Conservation (phyloP, 2,329 filamentous ascomycete species). For the Paecilomyces niveus region DNA sequence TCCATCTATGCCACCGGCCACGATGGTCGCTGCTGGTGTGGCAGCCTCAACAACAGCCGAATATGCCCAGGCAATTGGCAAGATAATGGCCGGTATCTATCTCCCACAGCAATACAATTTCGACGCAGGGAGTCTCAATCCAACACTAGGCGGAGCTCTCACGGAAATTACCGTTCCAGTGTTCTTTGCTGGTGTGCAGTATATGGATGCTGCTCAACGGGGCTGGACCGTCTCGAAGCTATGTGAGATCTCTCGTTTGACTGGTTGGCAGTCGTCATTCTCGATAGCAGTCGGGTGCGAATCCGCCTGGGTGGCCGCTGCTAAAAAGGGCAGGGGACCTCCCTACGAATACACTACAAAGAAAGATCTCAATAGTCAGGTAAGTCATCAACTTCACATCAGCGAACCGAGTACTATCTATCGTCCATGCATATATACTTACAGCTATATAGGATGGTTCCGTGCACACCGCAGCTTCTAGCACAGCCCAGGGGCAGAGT, state of each 20-base stretch:
- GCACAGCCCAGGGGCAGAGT: neutral
- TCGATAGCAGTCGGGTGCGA: slow-evolving; percentile 82
- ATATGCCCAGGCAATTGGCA: slow-evolving; percentile 68
- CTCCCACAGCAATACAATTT: slow-evolving; percentile 33
- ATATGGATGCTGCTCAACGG: slow-evolving; percentile 63
- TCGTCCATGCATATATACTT: neutral
- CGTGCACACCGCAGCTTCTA: neutral
- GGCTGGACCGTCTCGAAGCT: slow-evolving; percentile 70
- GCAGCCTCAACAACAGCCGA: slow-evolving; percentile 64
- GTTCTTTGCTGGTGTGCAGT: slow-evolving; percentile 83
- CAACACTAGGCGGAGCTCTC: slow-evolving; percentile 69
- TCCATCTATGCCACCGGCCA: slow-evolving; percentile 83
- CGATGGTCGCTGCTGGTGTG: slow-evolving; percentile 77
- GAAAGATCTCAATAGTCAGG: slow-evolving; percentile 12
- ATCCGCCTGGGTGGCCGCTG: slow-evolving; percentile 71
- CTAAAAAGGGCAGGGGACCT: slow-evolving; percentile 66
- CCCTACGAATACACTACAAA: slow-evolving; percentile 53
- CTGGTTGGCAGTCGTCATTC: slow-evolving; percentile 78
- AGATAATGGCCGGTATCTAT: slow-evolving; percentile 66
- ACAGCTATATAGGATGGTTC: neutral
- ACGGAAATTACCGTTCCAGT: slow-evolving; percentile 76
- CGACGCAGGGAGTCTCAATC: slow-evolving; percentile 54
- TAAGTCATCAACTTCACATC: slow-evolving; percentile 14
- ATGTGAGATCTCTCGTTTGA: slow-evolving; percentile 67
- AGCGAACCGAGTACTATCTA: neutral